phyloP scores from a whole-genome alignment of 1,284 basidiomycete species.

The Fistulina hepatica region DNA sequence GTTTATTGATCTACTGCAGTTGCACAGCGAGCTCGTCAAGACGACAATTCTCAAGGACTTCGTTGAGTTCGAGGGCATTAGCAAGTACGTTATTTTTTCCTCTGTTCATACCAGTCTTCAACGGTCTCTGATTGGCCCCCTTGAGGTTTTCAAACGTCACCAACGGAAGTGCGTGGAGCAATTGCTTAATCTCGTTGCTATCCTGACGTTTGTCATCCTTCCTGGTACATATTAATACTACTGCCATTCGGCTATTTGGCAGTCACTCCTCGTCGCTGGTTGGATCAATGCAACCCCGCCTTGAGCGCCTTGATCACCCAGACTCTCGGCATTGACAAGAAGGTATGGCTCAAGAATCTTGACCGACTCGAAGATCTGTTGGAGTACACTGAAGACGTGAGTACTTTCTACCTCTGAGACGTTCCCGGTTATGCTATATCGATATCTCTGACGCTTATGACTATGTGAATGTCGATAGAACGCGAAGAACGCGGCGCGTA shows the following conservation, averaged over 20 bases:
- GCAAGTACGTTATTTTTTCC: too few relatives aligned
- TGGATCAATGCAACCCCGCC: constrained; percentile 85
- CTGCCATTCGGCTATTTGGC: too few relatives aligned
- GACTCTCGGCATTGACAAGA: constrained; percentile 66
- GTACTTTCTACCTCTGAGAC: too few relatives aligned
- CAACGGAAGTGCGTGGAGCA: too few relatives aligned
- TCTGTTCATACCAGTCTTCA: too few relatives aligned
- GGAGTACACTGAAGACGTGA: constrained; percentile 58
- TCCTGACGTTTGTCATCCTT: constrained; percentile 1
- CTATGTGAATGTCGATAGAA: too few relatives aligned
- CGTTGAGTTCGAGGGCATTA: constrained; percentile 70
- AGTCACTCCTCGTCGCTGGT: constrained; percentile 83
- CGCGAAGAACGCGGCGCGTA: too few relatives aligned
- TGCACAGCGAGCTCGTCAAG: constrained; percentile 64
- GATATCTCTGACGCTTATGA: too few relatives aligned
- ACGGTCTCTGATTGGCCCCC: too few relatives aligned
- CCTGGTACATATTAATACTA: too few relatives aligned
- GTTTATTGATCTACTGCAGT: constrained; percentile 24
- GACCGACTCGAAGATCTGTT: constrained; percentile 59
- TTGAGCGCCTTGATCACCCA: constrained; percentile 76
- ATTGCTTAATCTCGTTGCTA: too few relatives aligned
- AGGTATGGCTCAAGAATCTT: constrained; percentile 73
- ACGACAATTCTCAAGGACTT: constrained; percentile 88
- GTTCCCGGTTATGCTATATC: too few relatives aligned
- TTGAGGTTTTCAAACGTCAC: constrained; percentile 76